A percentile compares a stretch with the other conserved stretches of the same genome.
Conservation (phyloP, 2,329 filamentous ascomycete genomes). For the Dothideomycetidae sp. region DNA sequence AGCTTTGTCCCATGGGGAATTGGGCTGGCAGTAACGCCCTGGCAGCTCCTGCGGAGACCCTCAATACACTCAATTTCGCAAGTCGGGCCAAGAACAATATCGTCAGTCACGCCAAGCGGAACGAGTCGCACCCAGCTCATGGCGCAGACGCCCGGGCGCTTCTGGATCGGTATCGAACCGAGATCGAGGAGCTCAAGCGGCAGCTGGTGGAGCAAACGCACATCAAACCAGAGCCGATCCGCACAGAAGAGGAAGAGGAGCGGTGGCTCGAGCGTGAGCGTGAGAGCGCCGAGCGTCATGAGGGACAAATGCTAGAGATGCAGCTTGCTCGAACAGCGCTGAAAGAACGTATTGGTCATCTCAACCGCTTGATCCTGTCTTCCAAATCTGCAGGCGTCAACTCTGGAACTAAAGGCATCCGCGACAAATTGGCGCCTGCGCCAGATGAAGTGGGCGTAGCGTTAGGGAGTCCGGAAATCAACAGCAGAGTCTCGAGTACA, state of each 20-base stretch:
- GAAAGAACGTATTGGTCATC: conserved; percentile 92
- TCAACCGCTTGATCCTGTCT: conserved; percentile 87
- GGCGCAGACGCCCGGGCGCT: conserved; percentile 73
- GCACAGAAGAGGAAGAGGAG: conserved; percentile 54
- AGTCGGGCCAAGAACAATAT: conserved; percentile 96
- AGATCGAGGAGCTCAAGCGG: conserved; percentile 67
- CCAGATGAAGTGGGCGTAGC: conserved; percentile 9
- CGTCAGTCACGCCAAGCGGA: conserved; percentile 88
- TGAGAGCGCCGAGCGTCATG: conserved; percentile 73
- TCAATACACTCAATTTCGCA: conserved; percentile 95
- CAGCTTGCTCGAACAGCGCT: conserved; percentile 87
- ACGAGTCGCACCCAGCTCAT: conserved; percentile 66
- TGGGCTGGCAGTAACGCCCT: conserved; percentile 40
- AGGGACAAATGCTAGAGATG: conserved; percentile 98
- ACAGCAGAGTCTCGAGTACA: neutral
- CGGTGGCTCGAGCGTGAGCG: conserved; percentile 56
- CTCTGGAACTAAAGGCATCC: conserved; percentile 35
- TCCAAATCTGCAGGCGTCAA: conserved; percentile 96
- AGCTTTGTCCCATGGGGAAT: conserved; percentile 59
- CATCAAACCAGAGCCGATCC: conserved; percentile 43
- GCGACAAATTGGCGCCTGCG: conserved; percentile 15
- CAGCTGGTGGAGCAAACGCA: conserved; percentile 78
- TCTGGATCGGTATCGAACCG: conserved; percentile 82
- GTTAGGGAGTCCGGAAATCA: conserved; percentile 6
- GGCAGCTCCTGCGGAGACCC: conserved; percentile 62